Percentiles rank a stretch among this genome's conserved stretches.
Evolutionary conservation across 768 basidiomycete species (phyloP).

Genomic region (Sarcodon aspratus): DNA sequence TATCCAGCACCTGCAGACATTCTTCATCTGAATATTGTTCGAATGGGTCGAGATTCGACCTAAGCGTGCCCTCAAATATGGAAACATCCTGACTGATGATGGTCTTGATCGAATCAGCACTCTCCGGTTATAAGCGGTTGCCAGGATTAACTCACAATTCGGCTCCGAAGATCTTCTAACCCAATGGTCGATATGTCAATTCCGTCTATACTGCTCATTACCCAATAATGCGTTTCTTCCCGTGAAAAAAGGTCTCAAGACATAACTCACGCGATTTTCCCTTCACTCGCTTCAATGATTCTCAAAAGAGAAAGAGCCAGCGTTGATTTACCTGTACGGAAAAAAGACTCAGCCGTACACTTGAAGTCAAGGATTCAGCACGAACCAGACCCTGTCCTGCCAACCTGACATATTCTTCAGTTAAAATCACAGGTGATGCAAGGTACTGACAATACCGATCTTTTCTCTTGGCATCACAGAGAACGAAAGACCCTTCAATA

Average conservation of each 20-base stretch:
- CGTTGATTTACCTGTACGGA: conserved; percentile 17
- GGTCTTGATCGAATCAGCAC: conserved; percentile 27
- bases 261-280: conserved; percentile 41
- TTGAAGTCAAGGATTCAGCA: not conserved
- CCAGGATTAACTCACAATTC: conserved; percentile 31
- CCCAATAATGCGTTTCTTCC: not conserved
- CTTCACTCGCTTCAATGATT: conserved; percentile 48
- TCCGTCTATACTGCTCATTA: conserved; percentile 41
- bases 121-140: not conserved
- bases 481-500: conserved; percentile 48
- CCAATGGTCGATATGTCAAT: conserved; percentile 60
- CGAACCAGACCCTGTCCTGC: conserved; percentile 54
- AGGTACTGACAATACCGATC: conserved; percentile 46
- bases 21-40: conserved; percentile 45
- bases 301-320: conserved; percentile 29
- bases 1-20: conserved; percentile 51
- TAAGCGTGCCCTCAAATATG: conserved; percentile 61
- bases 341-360: not conserved
- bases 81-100: conserved; percentile 70
- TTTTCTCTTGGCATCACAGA: conserved; percentile 50
- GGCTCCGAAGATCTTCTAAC: conserved; percentile 54
- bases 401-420: conserved; percentile 31
- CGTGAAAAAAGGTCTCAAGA: not conserved
- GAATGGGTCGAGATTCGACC: conserved; percentile 65
- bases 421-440: not conserved